A percentile compares a stretch with the other conserved stretches of the same genome.
Evolutionary conservation across 805 yeast genomes (phyloP).

Genomic region (Kazachstania taianensis): DNA sequence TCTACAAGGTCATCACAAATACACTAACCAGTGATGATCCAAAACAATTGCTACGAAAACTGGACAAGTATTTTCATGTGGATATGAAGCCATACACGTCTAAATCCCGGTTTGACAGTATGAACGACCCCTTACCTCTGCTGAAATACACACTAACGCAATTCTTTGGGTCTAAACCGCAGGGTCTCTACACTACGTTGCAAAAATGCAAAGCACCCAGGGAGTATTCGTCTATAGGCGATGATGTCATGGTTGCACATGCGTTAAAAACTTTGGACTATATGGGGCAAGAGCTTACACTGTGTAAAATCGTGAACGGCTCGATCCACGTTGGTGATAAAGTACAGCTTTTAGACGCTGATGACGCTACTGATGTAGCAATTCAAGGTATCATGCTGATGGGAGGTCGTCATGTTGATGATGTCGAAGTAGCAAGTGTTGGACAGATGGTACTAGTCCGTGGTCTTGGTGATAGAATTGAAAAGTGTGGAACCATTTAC

Average conservation of each 20-base stretch:
- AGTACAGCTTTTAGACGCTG: constrained; percentile 44
- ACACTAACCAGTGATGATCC: constrained; percentile 35
- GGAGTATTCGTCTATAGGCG: neutral
- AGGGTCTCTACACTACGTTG: constrained; percentile 42
- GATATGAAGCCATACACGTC: neutral
- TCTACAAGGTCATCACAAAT: constrained; percentile 63
- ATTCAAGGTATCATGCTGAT: constrained; percentile 38
- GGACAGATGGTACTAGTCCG: constrained; percentile 64
- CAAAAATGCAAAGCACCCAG: neutral
- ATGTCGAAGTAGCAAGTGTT: constrained; percentile 41
- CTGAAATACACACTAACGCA: constrained; percentile 42
- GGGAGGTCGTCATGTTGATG: constrained; percentile 60
- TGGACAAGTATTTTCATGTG: neutral
- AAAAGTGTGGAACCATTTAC: constrained; percentile 49
- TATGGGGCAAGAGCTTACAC: constrained; percentile 43
- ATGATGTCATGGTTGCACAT: constrained; percentile 35
- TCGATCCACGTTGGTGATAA: constrained; percentile 36
- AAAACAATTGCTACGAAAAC: neutral
- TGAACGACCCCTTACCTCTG: constrained; percentile 55
- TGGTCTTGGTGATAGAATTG: constrained; percentile 47
- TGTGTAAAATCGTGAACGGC: constrained; percentile 59
- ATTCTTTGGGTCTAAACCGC: constrained; percentile 40
- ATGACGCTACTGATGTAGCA: constrained; percentile 27
- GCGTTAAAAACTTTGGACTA: constrained; percentile 49
- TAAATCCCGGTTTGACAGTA: neutral